Evolutionary conservation across 495 filamentous ascomycete species (phyloP), one percentile per base, ranked within the genome.

Genomic region (Pseudoneurospora amorphoporcata): DNA sequence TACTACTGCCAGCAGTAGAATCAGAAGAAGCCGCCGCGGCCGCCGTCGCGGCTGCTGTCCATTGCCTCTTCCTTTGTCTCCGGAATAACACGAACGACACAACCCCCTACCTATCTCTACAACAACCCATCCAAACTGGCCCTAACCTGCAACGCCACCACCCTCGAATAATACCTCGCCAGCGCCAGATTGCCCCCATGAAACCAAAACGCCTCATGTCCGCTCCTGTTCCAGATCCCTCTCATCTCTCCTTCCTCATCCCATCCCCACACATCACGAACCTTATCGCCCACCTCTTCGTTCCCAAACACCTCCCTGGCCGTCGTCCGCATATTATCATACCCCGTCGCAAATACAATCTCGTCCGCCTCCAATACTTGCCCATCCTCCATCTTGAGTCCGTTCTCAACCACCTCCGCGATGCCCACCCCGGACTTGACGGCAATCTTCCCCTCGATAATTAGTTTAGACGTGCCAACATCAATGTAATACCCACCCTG

Each of bases 401-500:
- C 89, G n/a, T 85, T 76, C 0, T 87, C 83, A 4, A 90, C 79
- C 39, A 95, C 83, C 76, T 88, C 83, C 8, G 80, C 77, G 71
- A 94, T 87, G 72, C 91, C 89, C 68, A 86, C 82, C 4, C 91
- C 90, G 73, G 92, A 90, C 79, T 92, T 92, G 70, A 95, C 84
- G 73, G 88, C 88, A 80, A 97, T 86, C 80, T 92, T 92, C 19
- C 92, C 90, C 71, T 93, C 91, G 29, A 86, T 83, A 76, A 97
- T 92, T 19, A 95, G 83, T 80, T 89, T 83, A 23, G 88, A 89
- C 23, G 87, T 87, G n/a, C 90, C 90, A 6, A 95, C 92, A 75
- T 95, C 93, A 76, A 95, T 90, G 75, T 94, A 94, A 78, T 95
- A 94, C 0, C 91, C 91, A 0, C 92, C 92, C 1, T 91, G 91